Conservation (phyloP, 108 stramenopile genomes). For the Nitzschia putrida region DNA sequence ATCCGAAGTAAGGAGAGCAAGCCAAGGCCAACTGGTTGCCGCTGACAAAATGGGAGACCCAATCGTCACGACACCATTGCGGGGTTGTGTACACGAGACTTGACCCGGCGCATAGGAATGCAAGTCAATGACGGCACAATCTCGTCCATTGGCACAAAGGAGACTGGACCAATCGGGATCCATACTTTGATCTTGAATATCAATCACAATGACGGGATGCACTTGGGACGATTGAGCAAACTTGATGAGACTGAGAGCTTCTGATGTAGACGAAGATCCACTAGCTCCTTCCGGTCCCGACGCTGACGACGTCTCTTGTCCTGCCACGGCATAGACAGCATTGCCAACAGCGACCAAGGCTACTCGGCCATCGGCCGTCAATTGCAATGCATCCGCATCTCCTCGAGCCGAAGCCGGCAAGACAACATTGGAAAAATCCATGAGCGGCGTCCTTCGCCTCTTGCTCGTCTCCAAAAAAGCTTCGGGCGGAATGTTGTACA, state of each 20-base stretch:
- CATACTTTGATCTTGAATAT: conserved; percentile 44
- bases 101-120: conserved; percentile 29
- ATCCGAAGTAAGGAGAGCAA: conserved; percentile 73
- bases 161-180: conserved; percentile 54
- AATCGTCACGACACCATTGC: conserved; percentile 59
- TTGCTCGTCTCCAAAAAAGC: conserved; percentile 33
- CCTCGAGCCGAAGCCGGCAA: conserved; percentile 65
- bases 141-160: conserved; percentile 73
- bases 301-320: conserved; percentile 14
- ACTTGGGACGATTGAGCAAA: conserved; percentile 80
- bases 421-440: conserved; percentile 30
- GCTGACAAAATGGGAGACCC: conserved; percentile 76
- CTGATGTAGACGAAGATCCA: conserved; percentile 18
- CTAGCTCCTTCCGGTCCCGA: not conserved
- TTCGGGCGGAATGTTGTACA: conserved; percentile 20
- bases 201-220: conserved; percentile 72
- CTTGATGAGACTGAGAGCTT: conserved; percentile 52
- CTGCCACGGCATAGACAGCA: conserved; percentile 69
- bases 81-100: conserved; percentile 41
- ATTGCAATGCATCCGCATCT: conserved; percentile 61
- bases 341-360: conserved; percentile 75
- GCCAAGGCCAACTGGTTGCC: conserved; percentile 54
- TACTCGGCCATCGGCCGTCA: conserved; percentile 64
- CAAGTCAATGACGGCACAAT: conserved; percentile 74
- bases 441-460: not conserved